Percentiles rank a stretch among this genome's conserved stretches.
phyloP scores from a whole-genome alignment of 2,329 filamentous ascomycete species.

The Uncinocarpus reesii region DNA sequence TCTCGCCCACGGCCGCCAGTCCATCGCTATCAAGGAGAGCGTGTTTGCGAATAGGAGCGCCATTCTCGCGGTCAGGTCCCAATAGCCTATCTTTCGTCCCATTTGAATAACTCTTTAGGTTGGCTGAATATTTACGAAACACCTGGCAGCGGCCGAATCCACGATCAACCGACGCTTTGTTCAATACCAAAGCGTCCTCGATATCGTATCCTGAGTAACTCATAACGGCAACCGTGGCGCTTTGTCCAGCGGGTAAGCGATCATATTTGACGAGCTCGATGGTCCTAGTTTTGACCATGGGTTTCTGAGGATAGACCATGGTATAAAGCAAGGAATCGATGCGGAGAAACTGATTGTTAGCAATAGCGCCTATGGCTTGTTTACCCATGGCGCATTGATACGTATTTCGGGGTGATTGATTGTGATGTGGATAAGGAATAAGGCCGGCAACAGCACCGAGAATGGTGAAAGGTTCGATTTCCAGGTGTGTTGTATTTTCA shows the following conservation, averaged over 20 bases:
- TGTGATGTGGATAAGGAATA: slow-evolving; percentile 97
- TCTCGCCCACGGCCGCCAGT: slow-evolving; percentile 73
- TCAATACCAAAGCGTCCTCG: slow-evolving; percentile 90
- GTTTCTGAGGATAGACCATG: slow-evolving; percentile 93
- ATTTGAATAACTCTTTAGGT: slow-evolving; percentile 82
- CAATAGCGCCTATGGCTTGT: slow-evolving; percentile 96
- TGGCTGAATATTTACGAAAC: slow-evolving; percentile 85
- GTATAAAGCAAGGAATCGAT: slow-evolving; percentile 95
- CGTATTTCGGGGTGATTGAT: slow-evolving; percentile 95
- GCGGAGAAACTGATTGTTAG: slow-evolving; percentile 93
- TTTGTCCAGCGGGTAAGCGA: slow-evolving; percentile 91
- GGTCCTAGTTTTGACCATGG: slow-evolving; percentile 93
- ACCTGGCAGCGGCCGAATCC: slow-evolving; percentile 96
- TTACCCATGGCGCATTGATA: slow-evolving; percentile 99
- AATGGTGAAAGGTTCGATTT: slow-evolving; percentile 96
- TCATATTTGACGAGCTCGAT: slow-evolving; percentile 97
- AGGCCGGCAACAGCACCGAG: slow-evolving; percentile 89
- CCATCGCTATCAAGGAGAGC: slow-evolving; percentile 73
- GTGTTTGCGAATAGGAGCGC: slow-evolving; percentile 56
- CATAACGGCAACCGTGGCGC: slow-evolving; percentile 97
- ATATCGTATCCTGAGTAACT: slow-evolving; percentile 99
- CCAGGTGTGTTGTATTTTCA: slow-evolving; percentile 77
- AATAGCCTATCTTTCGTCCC: slow-evolving; percentile 52
- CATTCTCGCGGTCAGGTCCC: slow-evolving; percentile 54
- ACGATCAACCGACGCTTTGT: slow-evolving; percentile 89